Evolutionary conservation across 2,329 filamentous ascomycete genomes (phyloP), one percentile per base, ranked within the genome.

Genomic region (Trichophyton simii): DNA sequence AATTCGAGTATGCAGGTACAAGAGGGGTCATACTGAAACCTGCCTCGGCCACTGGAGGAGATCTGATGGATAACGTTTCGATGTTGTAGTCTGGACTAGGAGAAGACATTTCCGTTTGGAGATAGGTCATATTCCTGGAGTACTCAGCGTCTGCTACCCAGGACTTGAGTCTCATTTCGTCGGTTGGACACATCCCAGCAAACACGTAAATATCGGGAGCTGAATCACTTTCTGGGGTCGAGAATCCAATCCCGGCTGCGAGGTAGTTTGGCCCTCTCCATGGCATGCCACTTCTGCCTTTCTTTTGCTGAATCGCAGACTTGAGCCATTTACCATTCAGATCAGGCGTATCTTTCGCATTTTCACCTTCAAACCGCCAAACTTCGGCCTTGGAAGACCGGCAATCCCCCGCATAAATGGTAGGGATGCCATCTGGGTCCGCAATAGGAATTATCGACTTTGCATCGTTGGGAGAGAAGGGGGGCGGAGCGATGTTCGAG

Each of bases 1-100:
- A 80, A 69, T 88, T 87, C 20, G 86, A 85, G 66, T 84, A 85
- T 0, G 87, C 87, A 0, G 88, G 84, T 4, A 81, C 76, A 25
- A 96, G 76, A 0, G 84, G 80, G 0, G 91, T 95, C 58, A 95
- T 82, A 0, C 86, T 87, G 74, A 95, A 95, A 7, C 92, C 92
- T 7, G 92, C 92, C 73, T 95, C 90, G 1, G 90, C 81, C 50
- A 91, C 82, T 0, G 89, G 88, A 68, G 87, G 73, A 2, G 86
- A 87, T 55, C 82, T 78, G 2, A 80, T 69, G 18, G 75, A 76
- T 5, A 81, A 67, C 8, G 77, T 70, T 67, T 81, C 82, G 13
- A 64, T 62, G 48, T 54, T 55, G 20, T 34, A 59, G 34, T 36
- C 36, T 25, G 60, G 57, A 42, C 65, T 63, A 57, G 64, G 34